Conservation (phyloP, 208 protist species). For the Naegleria gruberi region DNA sequence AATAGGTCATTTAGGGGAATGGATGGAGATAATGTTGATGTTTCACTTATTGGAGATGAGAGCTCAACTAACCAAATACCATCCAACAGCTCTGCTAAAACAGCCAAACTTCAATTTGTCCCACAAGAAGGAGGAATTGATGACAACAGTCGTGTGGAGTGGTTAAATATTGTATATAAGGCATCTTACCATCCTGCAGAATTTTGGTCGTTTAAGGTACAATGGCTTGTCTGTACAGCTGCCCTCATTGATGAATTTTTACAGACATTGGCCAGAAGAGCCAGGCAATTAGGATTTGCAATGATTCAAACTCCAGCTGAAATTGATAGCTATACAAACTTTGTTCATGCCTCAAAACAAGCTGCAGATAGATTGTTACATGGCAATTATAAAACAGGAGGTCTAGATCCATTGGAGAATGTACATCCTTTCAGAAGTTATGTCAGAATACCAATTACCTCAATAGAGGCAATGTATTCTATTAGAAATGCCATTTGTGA, state of each 20-base stretch:
- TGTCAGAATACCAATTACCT: background rate
- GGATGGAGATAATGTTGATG: background rate
- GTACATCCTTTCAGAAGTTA: conserved; percentile 6
- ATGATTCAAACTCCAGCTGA: conserved; percentile 21
- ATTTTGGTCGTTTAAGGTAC: background rate
- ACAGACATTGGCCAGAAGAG: background rate
- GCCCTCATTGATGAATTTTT: background rate
- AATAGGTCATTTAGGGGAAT: background rate
- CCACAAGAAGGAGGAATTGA: background rate
- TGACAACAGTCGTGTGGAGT: conserved; percentile 16
- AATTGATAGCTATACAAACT: background rate
- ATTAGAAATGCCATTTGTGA: background rate
- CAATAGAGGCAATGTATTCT: background rate
- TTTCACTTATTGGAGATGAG: background rate
- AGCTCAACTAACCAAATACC: background rate
- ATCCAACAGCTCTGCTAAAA: background rate
- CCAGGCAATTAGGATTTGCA: background rate
- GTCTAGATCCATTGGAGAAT: background rate
- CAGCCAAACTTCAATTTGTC: background rate
- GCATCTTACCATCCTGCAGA: background rate
- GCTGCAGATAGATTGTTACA: background rate
- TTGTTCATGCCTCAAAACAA: background rate
- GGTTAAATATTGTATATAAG: conserved; percentile 1
- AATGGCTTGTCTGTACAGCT: conserved; percentile 17
- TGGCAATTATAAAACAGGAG: background rate